Evolutionary conservation across 305 asterid genomes (phyloP).

Genomic region (Plantago coronopus): DNA sequence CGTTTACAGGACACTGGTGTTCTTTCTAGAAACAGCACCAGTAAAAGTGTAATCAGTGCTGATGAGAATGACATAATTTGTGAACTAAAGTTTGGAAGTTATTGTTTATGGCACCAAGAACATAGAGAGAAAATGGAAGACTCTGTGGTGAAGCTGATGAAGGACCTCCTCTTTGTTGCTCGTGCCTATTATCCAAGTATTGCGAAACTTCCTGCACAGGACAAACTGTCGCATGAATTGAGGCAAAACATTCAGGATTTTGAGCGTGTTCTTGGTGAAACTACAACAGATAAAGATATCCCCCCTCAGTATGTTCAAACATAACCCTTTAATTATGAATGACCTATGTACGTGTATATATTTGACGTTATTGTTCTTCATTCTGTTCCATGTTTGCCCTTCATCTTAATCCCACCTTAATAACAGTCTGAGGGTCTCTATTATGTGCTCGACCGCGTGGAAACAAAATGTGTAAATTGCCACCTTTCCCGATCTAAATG

Average conservation of each 20-base stretch:
- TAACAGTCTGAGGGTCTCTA: no score
- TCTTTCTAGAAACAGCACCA: slow-evolving; percentile 27
- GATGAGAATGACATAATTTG: slow-evolving; percentile 63
- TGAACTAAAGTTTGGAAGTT: slow-evolving; percentile 85
- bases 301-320: slow-evolving; percentile 66
- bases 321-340: slow-evolving; percentile 6
- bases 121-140: slow-evolving; percentile 71
- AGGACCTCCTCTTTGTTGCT: slow-evolving; percentile 92
- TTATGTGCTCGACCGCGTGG: not conserved
- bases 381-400: slow-evolving; percentile 15
- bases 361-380: not conserved
- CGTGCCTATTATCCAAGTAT: slow-evolving; percentile 97
- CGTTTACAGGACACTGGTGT: slow-evolving; percentile 44
- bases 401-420: not conserved
- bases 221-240: slow-evolving; percentile 78
- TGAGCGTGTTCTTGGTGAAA: slow-evolving; percentile 87
- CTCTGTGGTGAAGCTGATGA: slow-evolving; percentile 81
- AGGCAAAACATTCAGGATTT: slow-evolving; percentile 96
- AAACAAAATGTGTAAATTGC: not conserved
- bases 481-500: no score
- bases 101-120: slow-evolving; percentile 88
- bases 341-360: not conserved
- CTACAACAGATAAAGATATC: slow-evolving; percentile 87
- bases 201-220: slow-evolving; percentile 80
- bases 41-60: slow-evolving; percentile 31